Evolutionary conservation across 23 red algal genomes (phyloP), one percentile per base, ranked within the genome.

Genomic region (Cyanidium caldarium): DNA sequence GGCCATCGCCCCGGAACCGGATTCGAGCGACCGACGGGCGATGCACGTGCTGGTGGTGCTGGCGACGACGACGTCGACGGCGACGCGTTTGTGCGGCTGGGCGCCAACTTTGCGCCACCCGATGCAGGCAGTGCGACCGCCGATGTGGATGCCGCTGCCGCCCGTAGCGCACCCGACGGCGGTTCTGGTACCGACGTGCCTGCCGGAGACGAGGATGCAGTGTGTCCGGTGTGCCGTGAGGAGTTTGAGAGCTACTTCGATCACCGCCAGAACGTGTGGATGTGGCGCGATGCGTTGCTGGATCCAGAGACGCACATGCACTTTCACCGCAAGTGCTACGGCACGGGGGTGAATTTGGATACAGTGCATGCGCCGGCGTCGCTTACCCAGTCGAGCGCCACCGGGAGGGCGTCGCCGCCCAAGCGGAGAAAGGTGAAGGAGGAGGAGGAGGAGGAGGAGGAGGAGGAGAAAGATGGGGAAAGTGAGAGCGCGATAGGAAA

Each of bases 151-250:
- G 17, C 40, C 12, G 41, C 41, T 12, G 31, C 31, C n/a, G 23
- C 51, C n/a, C n/a, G n/a, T n/a, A n/a, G n/a, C n/a, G n/a, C n/a
- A n/a, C n/a, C n/a, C n/a, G n/a, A n/a, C n/a, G n/a, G n/a, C n/a
- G n/a, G n/a, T n/a, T n/a, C n/a, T n/a, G n/a, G n/a, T n/a, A 61
- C 10, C 7, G 13, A 28, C 10, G 51, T 61, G 13, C 51, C 51
- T 10, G 51, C 51, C 10, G 21, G 19, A 28, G 31, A 10, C 5
- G 51, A 61, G 51, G 51, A 61, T 25, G 51, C 51, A 5, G 51
- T 61, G 7, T 61, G 51, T 61, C 51, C 51, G 51, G 23, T 61
- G 31, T 61, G 51, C 21, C 51, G 31, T 61, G 51, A 61, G 21
- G 51, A 61, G 21, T 25, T 61, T 12, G 51, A 61, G 23, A 61